phyloP scores from a whole-genome alignment of 1,284 basidiomycete genomes.

The Microbotryomycetes sp. region DNA sequence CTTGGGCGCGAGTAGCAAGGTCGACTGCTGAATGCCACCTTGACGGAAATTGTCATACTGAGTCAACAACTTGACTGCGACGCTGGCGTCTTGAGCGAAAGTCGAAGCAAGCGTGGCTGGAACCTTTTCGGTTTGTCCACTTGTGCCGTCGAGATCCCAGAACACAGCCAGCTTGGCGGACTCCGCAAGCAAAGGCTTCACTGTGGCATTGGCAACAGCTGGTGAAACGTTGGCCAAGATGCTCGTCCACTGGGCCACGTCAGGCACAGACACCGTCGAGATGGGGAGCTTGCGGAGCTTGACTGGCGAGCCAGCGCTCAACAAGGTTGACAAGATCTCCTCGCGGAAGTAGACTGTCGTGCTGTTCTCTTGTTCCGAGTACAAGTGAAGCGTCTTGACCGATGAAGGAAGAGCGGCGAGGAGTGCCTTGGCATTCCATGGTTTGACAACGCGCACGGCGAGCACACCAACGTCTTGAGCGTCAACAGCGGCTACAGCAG shows the following conservation, averaged over 20 bases:
- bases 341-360: constrained; percentile 60
- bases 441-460: constrained; percentile 64
- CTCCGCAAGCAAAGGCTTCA: constrained; percentile 33
- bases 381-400: constrained; percentile 56
- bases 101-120: constrained; percentile 29
- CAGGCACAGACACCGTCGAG: constrained; percentile 53
- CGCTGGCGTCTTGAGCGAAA: constrained; percentile 30
- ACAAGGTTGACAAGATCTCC: constrained; percentile 62
- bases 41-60: constrained; percentile 37
- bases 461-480: constrained; percentile 49
- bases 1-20: constrained; percentile 34
- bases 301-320: constrained; percentile 46
- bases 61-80: constrained; percentile 28
- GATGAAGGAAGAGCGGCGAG: constrained; percentile 54
- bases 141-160: constrained; percentile 34
- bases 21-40: constrained; percentile 34
- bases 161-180: constrained; percentile 45
- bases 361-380: constrained; percentile 54
- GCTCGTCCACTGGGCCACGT: constrained; percentile 50
- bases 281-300: constrained; percentile 56
- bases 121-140: constrained; percentile 29
- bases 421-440: constrained; percentile 63
- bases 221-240: constrained; percentile 44
- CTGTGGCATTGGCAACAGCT: constrained; percentile 7
- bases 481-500: constrained; percentile 28